A percentile compares a stretch with the other conserved stretches of the same genome.
These are phyloP conservation scores for Stemphylium lycopersici DNA, from an alignment of 2,329 filamentous ascomycete genomes.

Conservation along the genomic window DNA sequence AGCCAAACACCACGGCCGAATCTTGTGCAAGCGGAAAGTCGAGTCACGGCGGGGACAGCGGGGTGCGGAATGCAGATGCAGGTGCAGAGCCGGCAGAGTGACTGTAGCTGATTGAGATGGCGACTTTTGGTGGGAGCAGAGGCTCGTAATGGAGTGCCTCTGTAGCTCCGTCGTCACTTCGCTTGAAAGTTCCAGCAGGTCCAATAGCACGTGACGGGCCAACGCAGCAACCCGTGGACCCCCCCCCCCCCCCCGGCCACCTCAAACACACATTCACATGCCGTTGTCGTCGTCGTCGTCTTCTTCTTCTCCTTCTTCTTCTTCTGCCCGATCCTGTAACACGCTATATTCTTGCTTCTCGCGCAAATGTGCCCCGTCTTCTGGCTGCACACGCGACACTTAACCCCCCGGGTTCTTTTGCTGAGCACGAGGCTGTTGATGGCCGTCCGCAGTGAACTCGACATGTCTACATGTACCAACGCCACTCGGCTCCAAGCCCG, in stretches of 20 bases:
- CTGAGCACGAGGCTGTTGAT: slow-evolving; percentile 5
- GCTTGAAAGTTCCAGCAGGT: slow-evolving; percentile 25
- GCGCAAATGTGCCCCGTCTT: slow-evolving; percentile 33
- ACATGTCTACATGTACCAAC: slow-evolving; percentile 6
- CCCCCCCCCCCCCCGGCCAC: slow-evolving; percentile 7
- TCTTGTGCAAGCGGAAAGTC: slow-evolving; percentile 9
- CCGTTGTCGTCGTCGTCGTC: too few species aligned
- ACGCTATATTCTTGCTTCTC: slow-evolving; percentile 10
- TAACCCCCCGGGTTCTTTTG: slow-evolving; percentile 6
- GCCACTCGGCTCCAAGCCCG: slow-evolving; percentile 12
- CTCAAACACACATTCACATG: slow-evolving; percentile 15
- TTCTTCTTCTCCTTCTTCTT: too few species aligned
- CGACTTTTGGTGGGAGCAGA: slow-evolving; percentile 22
- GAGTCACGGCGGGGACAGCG: slow-evolving; percentile 11
- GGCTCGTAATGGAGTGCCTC: slow-evolving; percentile 33
- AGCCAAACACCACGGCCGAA: slow-evolving; percentile 32
- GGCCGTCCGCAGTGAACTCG: neutral
- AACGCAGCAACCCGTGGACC: slow-evolving; percentile 4
- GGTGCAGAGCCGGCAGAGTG: slow-evolving; percentile 10
- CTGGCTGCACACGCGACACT: slow-evolving; percentile 9
- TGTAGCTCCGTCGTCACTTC: slow-evolving; percentile 36
- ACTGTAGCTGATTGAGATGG: slow-evolving; percentile 15
- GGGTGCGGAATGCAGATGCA: slow-evolving; percentile 12
- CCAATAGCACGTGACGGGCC: slow-evolving; percentile 16
- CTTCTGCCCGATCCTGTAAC: slow-evolving; percentile 32